Evolutionary conservation across 2,329 filamentous ascomycete species (phyloP), one percentile per base, ranked within the genome.

Genomic region (Colletotrichum sp.): DNA sequence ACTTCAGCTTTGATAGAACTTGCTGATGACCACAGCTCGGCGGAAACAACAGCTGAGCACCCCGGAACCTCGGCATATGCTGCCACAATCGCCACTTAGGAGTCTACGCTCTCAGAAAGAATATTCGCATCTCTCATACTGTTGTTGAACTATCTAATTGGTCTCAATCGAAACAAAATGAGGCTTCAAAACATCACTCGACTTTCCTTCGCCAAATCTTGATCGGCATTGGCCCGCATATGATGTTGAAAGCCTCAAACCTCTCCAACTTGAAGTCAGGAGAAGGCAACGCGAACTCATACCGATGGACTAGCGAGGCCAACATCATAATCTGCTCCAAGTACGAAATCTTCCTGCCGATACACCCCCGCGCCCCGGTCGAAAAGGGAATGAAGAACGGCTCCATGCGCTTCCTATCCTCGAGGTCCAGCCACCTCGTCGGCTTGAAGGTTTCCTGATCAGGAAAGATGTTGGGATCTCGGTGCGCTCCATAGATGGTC

Each of bases 251-350:
- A 13, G 71, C 70, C 55, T 73, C 71, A 7, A 62, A 38, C 5
- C 68, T 54, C 34, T 65, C 36, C 62, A 73, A 21, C 57, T 64
- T 43, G 9, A 73, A 73, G 2, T 70, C 67, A 18, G 54, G 8
- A 5, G 57, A 55, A 18, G 67, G 62, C 62, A 73, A 38, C 1
- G 84, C 84, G 16, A 86, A 84, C 21, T 86, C 82, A 67, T 84
- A 87, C 1, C 83, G 78, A 75, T 85, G 83, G 0, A 88, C 78
- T 21, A 87, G 73, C 3, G 82, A 83, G 1, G 85, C 85, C 15
- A 87, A 21, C 4, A 86, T 72, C 11, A 87, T 82, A 3, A 83
- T 84, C 77, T 88, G 86, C 77, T 89, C 87, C 11, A 89, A 77
- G 69, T 87, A 81, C 6, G 79, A 81, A 29, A 83, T 82, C 36